Base-by-base conservation (phyloP, 129 eudicot species). In the Apium graveolens region DNA sequence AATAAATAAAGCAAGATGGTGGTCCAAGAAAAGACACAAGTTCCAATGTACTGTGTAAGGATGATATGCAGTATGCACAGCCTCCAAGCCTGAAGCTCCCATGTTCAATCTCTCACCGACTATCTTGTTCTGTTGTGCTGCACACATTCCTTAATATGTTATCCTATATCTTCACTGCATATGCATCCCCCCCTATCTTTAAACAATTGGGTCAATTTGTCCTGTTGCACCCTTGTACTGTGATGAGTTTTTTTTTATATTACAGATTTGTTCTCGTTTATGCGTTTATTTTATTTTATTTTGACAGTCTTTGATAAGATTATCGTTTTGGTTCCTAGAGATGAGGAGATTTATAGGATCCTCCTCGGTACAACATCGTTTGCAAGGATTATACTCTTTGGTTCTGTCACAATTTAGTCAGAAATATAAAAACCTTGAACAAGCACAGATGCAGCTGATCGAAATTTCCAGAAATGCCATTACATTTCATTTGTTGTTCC, bases 71-170 rank as follows among this genome's bases (percentile, higher is more conserved):
- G 38, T 38, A 71, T 60, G 75, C 75, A 71, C 75, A 71, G 75
- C 49, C 49, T 71, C 48, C 31, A 71, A 71, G n/a, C 32, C 75
- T 71, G 75, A 71, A 71, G 49, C 48, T 71, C 75, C 75, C 75
- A 39, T 71, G 49, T 71, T 71, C 75, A 4, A 60, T 60, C 68
- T 68, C 41, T 68, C 21, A 68, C 73, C 73, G 24, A 31, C 42
- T 29, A 24, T 21, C 49, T 10, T 42, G 31, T 24, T 10, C 49
- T 71, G 32, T 71, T 71, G 31, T 71, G 75, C 75, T 39, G 31
- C 32, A 39, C 75, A 71, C 44, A 60, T 70, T 41, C 75, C 72
- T 66, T 66, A 66, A 66, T 66, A 66, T 57, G 65, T 66, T 31
- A 31, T 70, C 43, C 43, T 17, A 21, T 70, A 70, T 70, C 75